A percentile compares a stretch with the other conserved stretches of the same genome.
Evolutionary conservation across 2,329 filamentous ascomycete genomes (phyloP).

Genomic region (Fonsecaea pedrosoi): DNA sequence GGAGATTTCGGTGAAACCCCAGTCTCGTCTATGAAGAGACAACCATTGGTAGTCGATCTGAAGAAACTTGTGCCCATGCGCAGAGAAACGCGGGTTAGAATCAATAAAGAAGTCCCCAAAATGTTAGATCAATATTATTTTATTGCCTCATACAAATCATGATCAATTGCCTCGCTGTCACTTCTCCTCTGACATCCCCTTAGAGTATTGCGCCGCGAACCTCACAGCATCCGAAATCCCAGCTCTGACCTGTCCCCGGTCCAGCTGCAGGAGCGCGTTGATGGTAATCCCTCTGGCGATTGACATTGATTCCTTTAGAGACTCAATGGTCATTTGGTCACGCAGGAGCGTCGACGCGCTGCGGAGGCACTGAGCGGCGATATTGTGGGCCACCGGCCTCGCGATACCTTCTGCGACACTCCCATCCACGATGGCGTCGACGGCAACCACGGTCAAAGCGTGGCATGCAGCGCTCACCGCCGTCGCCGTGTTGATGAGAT

Average conservation of each 20-base stretch:
- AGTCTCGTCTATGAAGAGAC: not conserved
- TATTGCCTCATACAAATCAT: no score
- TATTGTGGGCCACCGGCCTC: constrained; percentile 54
- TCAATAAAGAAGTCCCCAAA: not conserved
- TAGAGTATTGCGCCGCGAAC: constrained; percentile 14
- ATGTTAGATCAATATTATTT: no score
- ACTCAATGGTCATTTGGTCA: constrained; percentile 41
- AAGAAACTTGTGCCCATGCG: not conserved
- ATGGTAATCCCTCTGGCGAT: constrained; percentile 61
- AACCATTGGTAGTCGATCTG: not conserved
- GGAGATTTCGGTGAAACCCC: not conserved
- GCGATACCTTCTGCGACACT: constrained; percentile 61
- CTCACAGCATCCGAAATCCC: constrained; percentile 19
- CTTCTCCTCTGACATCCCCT: not conserved
- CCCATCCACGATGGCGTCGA: constrained; percentile 59
- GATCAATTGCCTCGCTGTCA: not conserved
- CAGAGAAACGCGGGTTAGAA: not conserved
- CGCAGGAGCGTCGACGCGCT: constrained; percentile 38
- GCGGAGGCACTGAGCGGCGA: constrained; percentile 57
- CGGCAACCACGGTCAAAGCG: constrained; percentile 39
- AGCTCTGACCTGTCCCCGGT: constrained; percentile 45
- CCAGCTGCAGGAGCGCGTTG: constrained; percentile 56
- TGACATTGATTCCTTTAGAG: constrained; percentile 57
- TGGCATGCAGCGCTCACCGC: constrained; percentile 55
- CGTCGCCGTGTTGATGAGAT: constrained; percentile 63